Base-by-base conservation (phyloP, 257 asterid species). In the Jacaranda mimosifolia region DNA sequence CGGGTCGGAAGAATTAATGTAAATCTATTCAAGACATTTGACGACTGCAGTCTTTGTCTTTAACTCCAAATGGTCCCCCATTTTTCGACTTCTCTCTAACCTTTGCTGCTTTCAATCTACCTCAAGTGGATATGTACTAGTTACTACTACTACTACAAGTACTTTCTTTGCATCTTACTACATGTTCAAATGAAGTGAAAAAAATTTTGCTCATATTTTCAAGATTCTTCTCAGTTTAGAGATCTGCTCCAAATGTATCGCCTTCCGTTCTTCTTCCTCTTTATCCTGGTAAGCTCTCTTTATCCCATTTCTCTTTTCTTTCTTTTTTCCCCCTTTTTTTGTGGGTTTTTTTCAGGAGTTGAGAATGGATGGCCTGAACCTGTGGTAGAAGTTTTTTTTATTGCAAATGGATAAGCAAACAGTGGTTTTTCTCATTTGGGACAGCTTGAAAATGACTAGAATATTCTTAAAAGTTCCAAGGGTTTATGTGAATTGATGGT, bases 201-300 rank as follows among this genome's bases (percentile, higher is more conserved):
- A 74, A 49, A 77, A 13, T 46, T 36, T 62, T 46, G 57, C 70
- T 39, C 45, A 57, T 17, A 7, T 66, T 70, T 46, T 57, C 49
- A 57, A 58, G 74, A 68, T 77, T 42, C 52, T 65, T 40, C 39
- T 40, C 39, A 40, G 52, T 64, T 64, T 18, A 64, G 38, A 43
- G 58, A 67, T 67, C 72, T 67, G 72, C 58, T 18, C 35, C 15
- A 19, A 60, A 77, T 77, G 81, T 60, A 60, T 77, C 72, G 72
- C 36, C 49, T 38, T 36, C 10, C 60, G 43, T 35, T 77, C 56
- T 32, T 58, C 71, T 45, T 68, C 71, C 10, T 56, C 75, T 58
- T 42, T 26, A 21, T 77, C 40, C 51, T 77, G 77, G 77, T 77
- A 51, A 77, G 49, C 56, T 39, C 36, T 36, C 43, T 21, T 55